Base-by-base conservation (phyloP, 1,139 yeast genomes). In the Zygosaccharomyces sapae region DNA sequence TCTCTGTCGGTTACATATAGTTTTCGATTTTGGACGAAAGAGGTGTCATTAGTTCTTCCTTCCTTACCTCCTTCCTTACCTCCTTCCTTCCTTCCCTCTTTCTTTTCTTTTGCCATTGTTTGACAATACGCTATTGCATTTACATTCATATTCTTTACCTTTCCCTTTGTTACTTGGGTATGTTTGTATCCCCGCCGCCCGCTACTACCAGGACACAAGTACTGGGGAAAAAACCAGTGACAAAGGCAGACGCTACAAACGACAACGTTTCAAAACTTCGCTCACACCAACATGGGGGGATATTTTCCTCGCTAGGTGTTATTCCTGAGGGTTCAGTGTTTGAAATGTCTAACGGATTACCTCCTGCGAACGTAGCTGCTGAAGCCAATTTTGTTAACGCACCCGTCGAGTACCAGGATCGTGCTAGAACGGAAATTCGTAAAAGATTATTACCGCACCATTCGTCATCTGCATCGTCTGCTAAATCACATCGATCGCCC, bases 371-470 rank as follows among this genome's bases (percentile, higher is more conserved):
- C 18, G 13, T 31, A 31, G 34, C 40, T 12, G 16, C n/a, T 27
- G 30, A 38, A 10, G 37, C 43, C 12, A 61, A 61, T 48, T 65
- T 66, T 41, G 65, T 66, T 30, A 63, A 61, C 47, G 69, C 73
- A 8, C 73, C 73, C 20, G 59, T 62, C 42, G 72, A 70, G 52
- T 70, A 68, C 50, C 66, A 71, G 9, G 64, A 65, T 34, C 61
- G 72, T 42, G 73, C 74, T n/a, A 63, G 73, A 49, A 67, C 65
- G 45, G 73, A 70, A 49, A 67, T 70, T 42, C 62, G 61, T 24
- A 63, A 60, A 44, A 61, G 68, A 46, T 57, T 70, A 42, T 56
- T 66, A 19, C 51, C 45, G 13, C 38, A 40, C 16, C 34, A 37
- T 9, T 41, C 44, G 12, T 34, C 45, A 35, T 35, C 42, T 31